Conservation (phyloP, 2,329 filamentous ascomycete genomes). For the Sporothrix schenckii region DNA sequence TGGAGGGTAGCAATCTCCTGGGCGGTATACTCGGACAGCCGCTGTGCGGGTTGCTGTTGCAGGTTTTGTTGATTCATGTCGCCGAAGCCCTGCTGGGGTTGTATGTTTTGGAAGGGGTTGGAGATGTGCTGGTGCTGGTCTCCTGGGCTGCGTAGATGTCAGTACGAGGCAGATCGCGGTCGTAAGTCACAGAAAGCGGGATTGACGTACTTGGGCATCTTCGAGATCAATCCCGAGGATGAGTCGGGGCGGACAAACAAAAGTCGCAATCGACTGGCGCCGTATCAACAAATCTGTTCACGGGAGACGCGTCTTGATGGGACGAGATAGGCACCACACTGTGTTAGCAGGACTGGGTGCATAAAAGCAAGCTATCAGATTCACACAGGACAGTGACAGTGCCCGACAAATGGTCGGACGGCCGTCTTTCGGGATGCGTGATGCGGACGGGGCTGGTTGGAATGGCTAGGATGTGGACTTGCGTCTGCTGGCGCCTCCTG, state of each 20-base stretch:
- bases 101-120: slow-evolving; percentile 72
- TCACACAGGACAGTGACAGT: not conserved
- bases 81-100: slow-evolving; percentile 23
- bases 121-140: slow-evolving; percentile 65
- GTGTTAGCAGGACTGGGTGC: not conserved
- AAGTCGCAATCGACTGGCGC: not conserved
- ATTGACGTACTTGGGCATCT: slow-evolving; percentile 37
- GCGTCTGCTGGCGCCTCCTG: not conserved
- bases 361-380: not conserved
- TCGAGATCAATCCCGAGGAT: slow-evolving; percentile 14
- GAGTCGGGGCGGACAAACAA: not conserved
- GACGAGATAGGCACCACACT: not conserved
- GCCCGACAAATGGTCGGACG: not conserved
- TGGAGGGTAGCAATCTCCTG: slow-evolving; percentile 86
- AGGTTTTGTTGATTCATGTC: slow-evolving; percentile 18
- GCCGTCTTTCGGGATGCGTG: slow-evolving; percentile 2
- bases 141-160: slow-evolving; percentile 57
- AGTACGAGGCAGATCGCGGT: not conserved
- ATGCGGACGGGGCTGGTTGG: not conserved
- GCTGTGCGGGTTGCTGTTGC: slow-evolving; percentile 50
- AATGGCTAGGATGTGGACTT: not conserved
- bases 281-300: not conserved
- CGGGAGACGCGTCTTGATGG: slow-evolving; percentile 25
- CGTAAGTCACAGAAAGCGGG: not conserved
- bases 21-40: slow-evolving; percentile 82